Evolutionary conservation across 768 basidiomycete genomes (phyloP).

Genomic region (Suillus bovinus): DNA sequence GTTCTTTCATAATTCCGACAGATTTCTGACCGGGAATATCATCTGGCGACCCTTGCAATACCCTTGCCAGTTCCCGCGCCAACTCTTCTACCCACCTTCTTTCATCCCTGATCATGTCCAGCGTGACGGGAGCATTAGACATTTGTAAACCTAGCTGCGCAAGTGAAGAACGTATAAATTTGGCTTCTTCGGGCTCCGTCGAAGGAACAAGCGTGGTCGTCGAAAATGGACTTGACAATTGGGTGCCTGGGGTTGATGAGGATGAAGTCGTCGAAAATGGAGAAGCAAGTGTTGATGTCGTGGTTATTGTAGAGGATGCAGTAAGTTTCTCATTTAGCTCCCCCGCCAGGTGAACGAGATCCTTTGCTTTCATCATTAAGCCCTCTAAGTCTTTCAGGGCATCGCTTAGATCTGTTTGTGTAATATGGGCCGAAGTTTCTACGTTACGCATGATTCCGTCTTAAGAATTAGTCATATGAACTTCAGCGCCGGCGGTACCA

Average conservation of each 20-base stretch:
- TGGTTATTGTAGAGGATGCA: constrained; percentile 33
- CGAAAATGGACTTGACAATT: constrained; percentile 23
- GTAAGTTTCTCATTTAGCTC: constrained; percentile 85
- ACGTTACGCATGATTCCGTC: constrained; percentile 84
- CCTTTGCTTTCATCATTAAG: constrained; percentile 86
- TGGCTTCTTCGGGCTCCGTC: constrained; percentile 78
- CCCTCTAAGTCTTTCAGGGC: constrained; percentile 88
- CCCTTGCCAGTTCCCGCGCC: constrained; percentile 74
- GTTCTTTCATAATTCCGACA: constrained; percentile 71
- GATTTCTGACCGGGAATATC: constrained; percentile 16
- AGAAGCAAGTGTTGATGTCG: constrained; percentile 9
- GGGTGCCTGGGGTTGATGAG: constrained; percentile 19
- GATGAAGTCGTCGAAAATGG: constrained; percentile 10
- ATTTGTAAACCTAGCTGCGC: constrained; percentile 87
- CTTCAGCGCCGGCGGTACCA: background rate
- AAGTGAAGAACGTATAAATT: constrained; percentile 85
- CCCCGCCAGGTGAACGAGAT: constrained; percentile 89
- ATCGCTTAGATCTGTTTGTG: constrained; percentile 66
- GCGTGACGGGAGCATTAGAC: constrained; percentile 77
- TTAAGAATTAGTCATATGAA: background rate
- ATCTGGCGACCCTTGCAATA: constrained; percentile 54
- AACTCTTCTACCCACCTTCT: constrained; percentile 76
- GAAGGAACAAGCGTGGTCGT: constrained; percentile 36
- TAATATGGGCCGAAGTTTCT: constrained; percentile 61
- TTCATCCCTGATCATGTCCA: constrained; percentile 87